phyloP scores from a whole-genome alignment of 2,329 filamentous ascomycete species.

The Colletotrichum gigasporum region DNA sequence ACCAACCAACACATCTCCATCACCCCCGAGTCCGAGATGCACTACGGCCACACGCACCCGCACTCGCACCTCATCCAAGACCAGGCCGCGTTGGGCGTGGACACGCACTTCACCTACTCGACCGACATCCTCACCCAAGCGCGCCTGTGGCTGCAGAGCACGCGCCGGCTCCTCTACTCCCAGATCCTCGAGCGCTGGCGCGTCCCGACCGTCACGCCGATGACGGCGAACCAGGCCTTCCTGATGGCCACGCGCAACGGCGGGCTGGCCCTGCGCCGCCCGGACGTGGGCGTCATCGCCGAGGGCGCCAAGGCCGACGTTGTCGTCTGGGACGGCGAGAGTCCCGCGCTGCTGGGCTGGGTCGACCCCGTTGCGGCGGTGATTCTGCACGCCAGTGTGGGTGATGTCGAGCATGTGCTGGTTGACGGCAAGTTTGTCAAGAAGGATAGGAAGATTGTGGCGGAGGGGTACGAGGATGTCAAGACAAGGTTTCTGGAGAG shows the following conservation, averaged over 20 bases:
- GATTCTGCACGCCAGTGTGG: slow-evolving; percentile 62
- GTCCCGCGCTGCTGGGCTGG: slow-evolving; percentile 63
- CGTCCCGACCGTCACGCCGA: slow-evolving; percentile 57
- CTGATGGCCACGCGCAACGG: slow-evolving; percentile 62
- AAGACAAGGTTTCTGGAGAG: slow-evolving; percentile 44
- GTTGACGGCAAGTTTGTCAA: slow-evolving; percentile 61
- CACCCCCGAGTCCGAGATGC: slow-evolving; percentile 68
- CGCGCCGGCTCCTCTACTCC: slow-evolving; percentile 49
- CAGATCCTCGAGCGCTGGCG: slow-evolving; percentile 49
- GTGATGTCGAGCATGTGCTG: slow-evolving; percentile 60
- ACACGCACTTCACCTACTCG: slow-evolving; percentile 63
- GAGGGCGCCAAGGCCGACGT: slow-evolving; percentile 64
- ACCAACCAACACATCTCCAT: slow-evolving; percentile 64
- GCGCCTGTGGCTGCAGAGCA: slow-evolving; percentile 61
- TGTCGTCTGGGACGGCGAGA: slow-evolving; percentile 59
- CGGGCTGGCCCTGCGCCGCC: slow-evolving; percentile 58
- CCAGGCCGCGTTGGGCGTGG: slow-evolving; percentile 62
- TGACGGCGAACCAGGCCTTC: slow-evolving; percentile 65
- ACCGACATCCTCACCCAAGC: slow-evolving; percentile 62
- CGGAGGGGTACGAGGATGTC: slow-evolving; percentile 38
- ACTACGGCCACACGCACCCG: slow-evolving; percentile 64
- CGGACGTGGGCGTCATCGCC: slow-evolving; percentile 59
- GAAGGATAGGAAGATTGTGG: slow-evolving; percentile 48
- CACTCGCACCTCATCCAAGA: slow-evolving; percentile 54
- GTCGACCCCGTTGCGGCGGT: slow-evolving; percentile 64